Evolutionary conservation across 2,329 filamentous ascomycete genomes (phyloP), one percentile per base, ranked within the genome.

Genomic region (Fusarium abutilonis): DNA sequence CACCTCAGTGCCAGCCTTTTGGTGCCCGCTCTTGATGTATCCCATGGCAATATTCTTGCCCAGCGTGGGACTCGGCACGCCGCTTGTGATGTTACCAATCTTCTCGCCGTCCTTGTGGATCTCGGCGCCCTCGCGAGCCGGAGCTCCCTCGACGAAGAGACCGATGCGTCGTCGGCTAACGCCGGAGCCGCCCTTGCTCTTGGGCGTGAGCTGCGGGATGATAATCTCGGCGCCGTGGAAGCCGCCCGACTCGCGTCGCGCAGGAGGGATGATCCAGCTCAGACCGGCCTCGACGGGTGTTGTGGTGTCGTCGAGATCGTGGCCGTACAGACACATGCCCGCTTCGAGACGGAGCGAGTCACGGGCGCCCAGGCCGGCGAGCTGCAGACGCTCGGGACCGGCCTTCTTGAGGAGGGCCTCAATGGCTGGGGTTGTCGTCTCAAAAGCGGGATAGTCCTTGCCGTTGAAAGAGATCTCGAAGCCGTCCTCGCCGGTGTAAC

Each of bases 261-360:
- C 86, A 73, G 92, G 93, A 64, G 90, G 89, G 58, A 99, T 88
- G 72, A 97, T 86, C 94, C 95, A 99, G 65, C 75, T 73, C 29
- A 87, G 80, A 13, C 76, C 80, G 29, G 77, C 85, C 76, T 87
- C 85, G 63, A 83, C 82, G 14, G 84, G 84, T 14, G 84, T 86
- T 15, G 82, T 86, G n/a, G 77, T 76, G 73, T 97, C 94, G 74
- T 96, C 88, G 34, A 99, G 85, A 76, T 99, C 95, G 78, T 98
- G 92, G n/a, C 95, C 95, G 79, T 99, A 99, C n/a, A 99, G 84
- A 77, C 95, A 99, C 94, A 99, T 96, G 60, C 95, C 95, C 1
- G 95, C 95, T 80, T 99, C 95, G 28, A 99, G 87, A 42, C 95
- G 89, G 57, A 99, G 86, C 60, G 90, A 96, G 77, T 99, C 95